Base-by-base conservation (phyloP, 352 stramenopile genomes). In the Phytophthora fragariaefolia region DNA sequence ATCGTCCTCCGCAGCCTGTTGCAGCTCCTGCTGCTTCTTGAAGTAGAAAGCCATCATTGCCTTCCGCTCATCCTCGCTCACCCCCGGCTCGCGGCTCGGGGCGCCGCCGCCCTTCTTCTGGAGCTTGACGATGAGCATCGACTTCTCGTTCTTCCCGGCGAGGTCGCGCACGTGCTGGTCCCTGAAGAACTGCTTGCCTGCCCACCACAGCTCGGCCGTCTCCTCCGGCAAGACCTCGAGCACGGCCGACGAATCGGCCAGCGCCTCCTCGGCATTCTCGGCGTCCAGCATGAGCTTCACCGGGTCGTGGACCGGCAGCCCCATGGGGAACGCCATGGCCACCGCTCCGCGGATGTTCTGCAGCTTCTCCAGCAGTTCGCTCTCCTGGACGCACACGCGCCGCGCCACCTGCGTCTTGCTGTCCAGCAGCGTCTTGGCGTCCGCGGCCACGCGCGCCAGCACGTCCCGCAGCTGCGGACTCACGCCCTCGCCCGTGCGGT, bases 21-120 rank as follows among this genome's bases (percentile, higher is more conserved):
- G 95, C 53, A 93, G 53, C 59, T 97, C 87, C 58, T 97, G 87
- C 59, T 98, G 88, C 66, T 96, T 95, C 65, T 93, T 93, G 52
- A 94, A 96, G 76, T 98, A 98, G 61, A 97, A 97, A 23, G 93
- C 95, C 90, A 98, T 98, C 95, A 99, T 99, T 27, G 95, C 93
- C 79, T 98, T 98, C 49, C 95, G 89, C 69, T 99, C 97, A 22
- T 97, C 95, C 65, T 99, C 96, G 53, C 83, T 97, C 27, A 99
- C 85, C 4, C 72, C 87, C 1, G 83, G 83, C 62, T 95, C 85
- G 20, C 85, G 83, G 34, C 80, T 80, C 0, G 96, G 97, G 56
- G 96, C 87, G 18, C 97, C 96, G 27, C 66, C 81, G 28, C 90
- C 92, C 66, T 95, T 90, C 36, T 86, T 89, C 71, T 98, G 91